A percentile compares a stretch with the other conserved stretches of the same genome.
These are phyloP conservation scores for Lanmaoa rubissima DNA, from an alignment of 768 basidiomycete species.

Conservation along the genomic window DNA sequence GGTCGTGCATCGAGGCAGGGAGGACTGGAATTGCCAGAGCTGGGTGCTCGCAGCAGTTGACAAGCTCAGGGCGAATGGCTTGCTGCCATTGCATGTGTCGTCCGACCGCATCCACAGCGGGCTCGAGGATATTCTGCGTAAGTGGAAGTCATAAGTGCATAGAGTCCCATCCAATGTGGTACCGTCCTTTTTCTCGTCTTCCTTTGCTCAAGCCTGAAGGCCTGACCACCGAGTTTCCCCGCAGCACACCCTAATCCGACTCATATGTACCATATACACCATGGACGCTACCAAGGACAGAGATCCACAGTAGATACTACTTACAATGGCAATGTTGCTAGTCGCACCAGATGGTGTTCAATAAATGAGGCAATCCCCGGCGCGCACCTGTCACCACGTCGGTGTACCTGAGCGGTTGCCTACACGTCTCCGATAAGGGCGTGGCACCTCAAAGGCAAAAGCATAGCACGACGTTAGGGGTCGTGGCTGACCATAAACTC, in stretches of 20 bases:
- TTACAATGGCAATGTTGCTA: not conserved
- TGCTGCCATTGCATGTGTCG: slow-evolving; percentile 20
- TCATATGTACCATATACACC: not conserved
- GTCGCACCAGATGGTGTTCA: not conserved
- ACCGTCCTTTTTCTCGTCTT: not conserved
- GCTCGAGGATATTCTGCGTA: slow-evolving; percentile 25
- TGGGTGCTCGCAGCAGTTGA: slow-evolving; percentile 30
- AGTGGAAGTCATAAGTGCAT: slow-evolving; percentile 19
- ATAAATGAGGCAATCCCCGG: not conserved
- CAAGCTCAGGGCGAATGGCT: slow-evolving; percentile 16
- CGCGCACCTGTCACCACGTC: not conserved
- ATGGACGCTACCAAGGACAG: not conserved
- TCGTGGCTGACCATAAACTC: not conserved
- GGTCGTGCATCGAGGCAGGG: slow-evolving; percentile 22
- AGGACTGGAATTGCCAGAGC: slow-evolving; percentile 34
- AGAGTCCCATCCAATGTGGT: not conserved
- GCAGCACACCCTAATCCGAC: not conserved
- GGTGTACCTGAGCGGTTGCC: not conserved
- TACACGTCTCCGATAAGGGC: not conserved
- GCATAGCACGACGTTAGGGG: not conserved
- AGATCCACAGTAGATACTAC: not conserved
- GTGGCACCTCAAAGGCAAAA: not conserved
- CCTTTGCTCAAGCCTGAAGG: slow-evolving; percentile 6
- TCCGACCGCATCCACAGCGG: slow-evolving; percentile 19
- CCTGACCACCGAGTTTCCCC: slow-evolving; percentile 2